phyloP scores from a whole-genome alignment of 306 rosid genomes.

The Ziziphus jujuba region DNA sequence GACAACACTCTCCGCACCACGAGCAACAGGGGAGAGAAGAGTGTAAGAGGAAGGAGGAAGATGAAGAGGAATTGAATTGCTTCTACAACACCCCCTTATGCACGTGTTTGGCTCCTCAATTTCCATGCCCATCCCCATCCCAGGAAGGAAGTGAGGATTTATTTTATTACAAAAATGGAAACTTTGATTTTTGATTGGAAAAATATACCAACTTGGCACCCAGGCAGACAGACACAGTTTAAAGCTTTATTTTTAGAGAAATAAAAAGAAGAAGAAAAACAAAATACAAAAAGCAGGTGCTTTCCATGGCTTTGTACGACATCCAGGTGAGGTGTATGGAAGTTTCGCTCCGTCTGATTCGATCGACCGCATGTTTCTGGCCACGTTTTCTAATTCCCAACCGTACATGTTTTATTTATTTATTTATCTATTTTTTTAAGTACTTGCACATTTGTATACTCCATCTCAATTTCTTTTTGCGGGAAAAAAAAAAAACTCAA shows the following conservation, averaged over 20 bases:
- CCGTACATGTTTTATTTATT: background rate
- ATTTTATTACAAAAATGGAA: too few species aligned
- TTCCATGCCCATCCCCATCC: conserved; percentile 52
- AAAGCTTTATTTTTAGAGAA: background rate
- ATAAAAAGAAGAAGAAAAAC: background rate
- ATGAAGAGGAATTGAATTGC: conserved; percentile 74
- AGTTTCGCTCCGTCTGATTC: background rate
- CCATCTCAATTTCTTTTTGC: too few species aligned
- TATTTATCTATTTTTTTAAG: background rate
- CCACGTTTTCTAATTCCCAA: background rate
- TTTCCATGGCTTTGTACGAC: background rate
- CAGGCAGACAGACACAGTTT: too few species aligned
- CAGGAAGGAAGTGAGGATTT: too few species aligned
- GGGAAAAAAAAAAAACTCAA: too few species aligned
- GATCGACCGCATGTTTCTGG: background rate
- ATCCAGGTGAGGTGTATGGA: background rate
- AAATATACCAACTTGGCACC: too few species aligned
- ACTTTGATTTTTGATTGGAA: too few species aligned
- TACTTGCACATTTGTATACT: too few species aligned
- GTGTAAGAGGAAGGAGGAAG: conserved; percentile 70
- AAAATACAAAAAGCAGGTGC: background rate
- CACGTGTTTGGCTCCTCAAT: conserved; percentile 80
- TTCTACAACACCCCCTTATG: conserved; percentile 85
- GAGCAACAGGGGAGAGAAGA: conserved; percentile 75
- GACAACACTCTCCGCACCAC: conserved; percentile 90